Conservation (phyloP, 129 eudicot genomes). For the Solidago caesia region DNA sequence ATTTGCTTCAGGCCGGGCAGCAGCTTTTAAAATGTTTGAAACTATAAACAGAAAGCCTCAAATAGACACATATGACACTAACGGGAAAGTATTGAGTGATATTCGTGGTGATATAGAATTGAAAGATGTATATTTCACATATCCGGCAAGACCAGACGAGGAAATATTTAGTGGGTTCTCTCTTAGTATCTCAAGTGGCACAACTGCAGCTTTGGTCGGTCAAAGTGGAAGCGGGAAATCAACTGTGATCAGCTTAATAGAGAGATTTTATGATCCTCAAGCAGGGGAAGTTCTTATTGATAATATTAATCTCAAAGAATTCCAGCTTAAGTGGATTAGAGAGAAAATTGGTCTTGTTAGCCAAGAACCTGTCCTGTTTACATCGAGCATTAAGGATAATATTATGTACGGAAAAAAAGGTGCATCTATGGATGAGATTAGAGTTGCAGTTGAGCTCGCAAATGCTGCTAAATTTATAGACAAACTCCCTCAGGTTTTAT, state of each 20-base stretch:
- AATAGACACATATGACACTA: slow-evolving; percentile 63
- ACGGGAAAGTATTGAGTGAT: slow-evolving; percentile 51
- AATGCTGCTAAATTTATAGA: slow-evolving; percentile 84
- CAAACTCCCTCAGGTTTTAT: slow-evolving; percentile 65
- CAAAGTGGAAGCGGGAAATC: slow-evolving; percentile 93
- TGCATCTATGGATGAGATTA: slow-evolving; percentile 61
- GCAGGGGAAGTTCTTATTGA: slow-evolving; percentile 76
- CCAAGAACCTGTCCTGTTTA: slow-evolving; percentile 84
- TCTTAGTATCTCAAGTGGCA: slow-evolving; percentile 60
- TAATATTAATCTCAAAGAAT: slow-evolving; percentile 60
- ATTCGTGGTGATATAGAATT: slow-evolving; percentile 69
- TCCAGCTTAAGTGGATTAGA: slow-evolving; percentile 80
- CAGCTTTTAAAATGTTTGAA: slow-evolving; percentile 88
- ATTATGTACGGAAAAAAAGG: slow-evolving; percentile 76
- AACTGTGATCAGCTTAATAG: slow-evolving; percentile 66
- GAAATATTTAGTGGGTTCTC: slow-evolving; percentile 72
- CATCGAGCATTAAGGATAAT: slow-evolving; percentile 78
- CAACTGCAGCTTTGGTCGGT: slow-evolving; percentile 81
- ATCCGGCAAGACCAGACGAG: slow-evolving; percentile 79
- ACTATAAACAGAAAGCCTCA: slow-evolving; percentile 71
- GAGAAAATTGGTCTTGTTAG: slow-evolving; percentile 82
- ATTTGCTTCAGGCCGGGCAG: slow-evolving; percentile 85
- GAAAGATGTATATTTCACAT: slow-evolving; percentile 55
- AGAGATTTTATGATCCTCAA: slow-evolving; percentile 86
- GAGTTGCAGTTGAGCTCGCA: slow-evolving; percentile 80